Conservation (phyloP, 2,329 filamentous ascomycete genomes). For the Trichoderma sp. region DNA sequence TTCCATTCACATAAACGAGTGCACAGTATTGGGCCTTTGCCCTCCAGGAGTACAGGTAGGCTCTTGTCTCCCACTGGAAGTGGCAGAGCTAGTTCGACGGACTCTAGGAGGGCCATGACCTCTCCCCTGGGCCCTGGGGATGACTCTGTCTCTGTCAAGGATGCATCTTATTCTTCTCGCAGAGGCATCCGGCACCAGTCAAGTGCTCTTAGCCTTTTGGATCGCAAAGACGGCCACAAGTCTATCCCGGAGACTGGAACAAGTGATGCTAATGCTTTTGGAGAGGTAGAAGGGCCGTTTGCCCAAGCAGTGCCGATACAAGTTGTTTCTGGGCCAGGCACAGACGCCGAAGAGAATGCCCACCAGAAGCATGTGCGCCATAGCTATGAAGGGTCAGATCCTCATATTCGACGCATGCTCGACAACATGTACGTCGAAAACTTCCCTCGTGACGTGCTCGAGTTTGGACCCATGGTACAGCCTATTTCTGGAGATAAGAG, state of each 20-base stretch:
- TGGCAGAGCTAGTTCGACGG: slow-evolving; percentile 43
- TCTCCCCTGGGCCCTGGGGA: slow-evolving; percentile 40
- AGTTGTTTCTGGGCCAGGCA: slow-evolving; percentile 33
- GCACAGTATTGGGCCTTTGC: slow-evolving; percentile 42
- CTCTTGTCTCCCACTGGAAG: slow-evolving; percentile 40
- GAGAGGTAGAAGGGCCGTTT: slow-evolving; percentile 62
- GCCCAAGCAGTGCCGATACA: slow-evolving; percentile 40
- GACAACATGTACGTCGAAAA: slow-evolving; percentile 83
- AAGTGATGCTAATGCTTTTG: slow-evolving; percentile 63
- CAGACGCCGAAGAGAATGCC: slow-evolving; percentile 38
- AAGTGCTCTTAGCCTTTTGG: slow-evolving; percentile 63
- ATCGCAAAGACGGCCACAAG: slow-evolving; percentile 62
- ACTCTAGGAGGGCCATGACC: slow-evolving; percentile 43
- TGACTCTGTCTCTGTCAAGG: slow-evolving; percentile 44
- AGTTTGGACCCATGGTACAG: slow-evolving; percentile 81
- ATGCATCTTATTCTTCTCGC: slow-evolving; percentile 49
- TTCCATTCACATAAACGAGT: slow-evolving; percentile 55
- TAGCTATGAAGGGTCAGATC: slow-evolving; percentile 81
- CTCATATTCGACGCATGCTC: slow-evolving; percentile 70
- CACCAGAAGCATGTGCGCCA: slow-evolving; percentile 63
- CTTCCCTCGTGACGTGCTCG: slow-evolving; percentile 65
- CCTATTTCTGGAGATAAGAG: slow-evolving; percentile 63
- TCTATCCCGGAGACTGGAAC: slow-evolving; percentile 62
- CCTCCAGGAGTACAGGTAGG: slow-evolving; percentile 35
- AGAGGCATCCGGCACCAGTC: slow-evolving; percentile 58